phyloP scores from a whole-genome alignment of 1,284 basidiomycete genomes.

The Boletus sp. region DNA sequence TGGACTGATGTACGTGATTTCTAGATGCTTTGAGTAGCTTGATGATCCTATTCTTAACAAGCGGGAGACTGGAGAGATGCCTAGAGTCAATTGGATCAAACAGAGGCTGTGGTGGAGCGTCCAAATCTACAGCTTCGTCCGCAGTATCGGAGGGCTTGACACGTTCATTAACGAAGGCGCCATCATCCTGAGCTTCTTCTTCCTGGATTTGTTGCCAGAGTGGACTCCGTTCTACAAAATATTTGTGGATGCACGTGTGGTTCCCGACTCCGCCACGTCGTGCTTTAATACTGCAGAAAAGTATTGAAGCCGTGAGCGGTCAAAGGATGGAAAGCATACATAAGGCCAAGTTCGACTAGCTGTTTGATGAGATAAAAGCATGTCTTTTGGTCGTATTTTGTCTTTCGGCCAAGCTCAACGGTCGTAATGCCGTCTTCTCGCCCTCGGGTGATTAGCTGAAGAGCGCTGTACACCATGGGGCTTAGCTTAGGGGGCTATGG shows the following conservation, averaged over 20 bases:
- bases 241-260: conserved; percentile 71
- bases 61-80: conserved; percentile 66
- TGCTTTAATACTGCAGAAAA: conserved; percentile 57
- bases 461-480: conserved; percentile 77
- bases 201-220: conserved; percentile 68
- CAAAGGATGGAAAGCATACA: conserved; percentile 48
- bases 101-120: conserved; percentile 31
- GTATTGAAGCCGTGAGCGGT: conserved; percentile 1
- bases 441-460: conserved; percentile 82
- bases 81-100: conserved; percentile 74
- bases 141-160: conserved; percentile 27
- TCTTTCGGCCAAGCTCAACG: conserved; percentile 69
- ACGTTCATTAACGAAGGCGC: conserved; percentile 24
- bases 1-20: conserved; percentile 62
- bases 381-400: conserved; percentile 87
- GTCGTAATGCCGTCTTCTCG: conserved; percentile 75
- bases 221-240: conserved; percentile 69
- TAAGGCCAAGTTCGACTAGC: conserved; percentile 64
- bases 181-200: conserved; percentile 52
- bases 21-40: conserved; percentile 65
- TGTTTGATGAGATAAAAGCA: conserved; percentile 82
- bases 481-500: conserved; percentile 71
- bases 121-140: conserved; percentile 30
- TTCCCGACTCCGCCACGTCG: conserved; percentile 72
- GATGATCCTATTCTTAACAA: conserved; percentile 62